Percentiles rank a stretch among this genome's conserved stretches.
Conservation (phyloP, 2,329 filamentous ascomycete species). For the Mariannaea sp. region DNA sequence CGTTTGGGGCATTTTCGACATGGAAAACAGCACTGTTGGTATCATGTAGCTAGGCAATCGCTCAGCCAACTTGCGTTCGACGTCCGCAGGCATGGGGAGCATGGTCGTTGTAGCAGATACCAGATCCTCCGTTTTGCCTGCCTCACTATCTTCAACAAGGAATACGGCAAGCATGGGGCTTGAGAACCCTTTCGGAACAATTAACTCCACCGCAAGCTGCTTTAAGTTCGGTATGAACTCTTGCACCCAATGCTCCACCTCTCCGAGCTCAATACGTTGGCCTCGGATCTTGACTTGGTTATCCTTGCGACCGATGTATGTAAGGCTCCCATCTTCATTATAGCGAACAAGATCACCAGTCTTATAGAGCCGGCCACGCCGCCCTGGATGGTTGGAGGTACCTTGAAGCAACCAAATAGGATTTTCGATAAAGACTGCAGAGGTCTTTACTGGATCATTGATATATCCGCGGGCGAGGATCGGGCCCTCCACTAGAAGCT, state of each 20-base stretch:
- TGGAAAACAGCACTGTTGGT: too few species aligned
- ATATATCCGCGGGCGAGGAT: slow-evolving; percentile 55
- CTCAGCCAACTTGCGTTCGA: too few species aligned
- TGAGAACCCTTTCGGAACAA: too few species aligned
- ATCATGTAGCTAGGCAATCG: too few species aligned
- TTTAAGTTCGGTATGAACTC: too few species aligned
- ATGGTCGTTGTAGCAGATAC: too few species aligned
- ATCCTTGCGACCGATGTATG: slow-evolving; percentile 33
- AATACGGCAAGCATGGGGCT: too few species aligned
- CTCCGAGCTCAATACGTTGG: slow-evolving; percentile 36
- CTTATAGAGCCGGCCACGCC: slow-evolving; percentile 21
- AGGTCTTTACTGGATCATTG: slow-evolving; percentile 41
- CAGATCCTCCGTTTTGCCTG: too few species aligned
- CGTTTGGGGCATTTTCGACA: too few species aligned
- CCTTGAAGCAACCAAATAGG: neutral
- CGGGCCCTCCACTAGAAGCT: slow-evolving; percentile 41
- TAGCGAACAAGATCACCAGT: slow-evolving; percentile 16
- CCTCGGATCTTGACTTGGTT: slow-evolving; percentile 37
- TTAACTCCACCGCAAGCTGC: too few species aligned
- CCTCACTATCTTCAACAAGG: too few species aligned
- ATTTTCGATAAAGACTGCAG: neutral
- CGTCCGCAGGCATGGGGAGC: too few species aligned
- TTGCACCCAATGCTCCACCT: slow-evolving; percentile 31
- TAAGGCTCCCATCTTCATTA: slow-evolving; percentile 28
- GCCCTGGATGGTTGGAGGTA: neutral